Evolutionary conservation across 2,329 filamentous ascomycete genomes (phyloP).

Genomic region (Xylaria sp.): DNA sequence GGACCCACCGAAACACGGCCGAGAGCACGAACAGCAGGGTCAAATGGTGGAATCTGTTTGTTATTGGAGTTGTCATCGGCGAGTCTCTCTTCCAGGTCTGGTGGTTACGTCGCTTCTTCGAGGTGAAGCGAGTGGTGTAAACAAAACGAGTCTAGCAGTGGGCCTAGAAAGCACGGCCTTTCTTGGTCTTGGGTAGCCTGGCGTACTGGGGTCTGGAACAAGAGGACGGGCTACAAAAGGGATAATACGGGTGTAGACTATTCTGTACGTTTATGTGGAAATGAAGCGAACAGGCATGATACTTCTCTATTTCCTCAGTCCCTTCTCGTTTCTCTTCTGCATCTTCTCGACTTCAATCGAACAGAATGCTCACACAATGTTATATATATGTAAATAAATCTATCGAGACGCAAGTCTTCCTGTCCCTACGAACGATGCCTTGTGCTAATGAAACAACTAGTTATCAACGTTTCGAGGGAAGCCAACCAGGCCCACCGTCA

Average conservation of each 20-base stretch:
- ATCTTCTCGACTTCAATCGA: not conserved
- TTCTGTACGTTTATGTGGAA: slow-evolving; percentile 41
- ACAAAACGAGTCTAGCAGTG: slow-evolving; percentile 11
- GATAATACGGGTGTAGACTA: slow-evolving; percentile 28
- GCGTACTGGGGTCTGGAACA: slow-evolving; percentile 42
- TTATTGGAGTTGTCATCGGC: slow-evolving; percentile 86
- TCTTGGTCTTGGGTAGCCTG: slow-evolving; percentile 41
- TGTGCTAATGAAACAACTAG: slow-evolving; percentile 9
- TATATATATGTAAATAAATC: not conserved
- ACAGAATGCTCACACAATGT: not conserved
- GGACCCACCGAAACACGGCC: slow-evolving; percentile 96
- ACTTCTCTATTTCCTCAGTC: not conserved
- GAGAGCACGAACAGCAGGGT: slow-evolving; percentile 97
- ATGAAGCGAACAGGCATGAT: slow-evolving; percentile 38
- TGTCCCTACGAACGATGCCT: not conserved
- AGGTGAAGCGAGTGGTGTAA: slow-evolving; percentile 78
- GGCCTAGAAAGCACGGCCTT: slow-evolving; percentile 16
- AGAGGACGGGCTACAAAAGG: slow-evolving; percentile 38
- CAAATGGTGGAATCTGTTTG: slow-evolving; percentile 99
- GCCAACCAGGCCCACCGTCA: slow-evolving; percentile 40
- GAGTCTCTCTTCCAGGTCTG: slow-evolving; percentile 98
- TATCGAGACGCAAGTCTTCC: not conserved
- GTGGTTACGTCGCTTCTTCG: slow-evolving; percentile 99
- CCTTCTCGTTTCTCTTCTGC: not conserved
- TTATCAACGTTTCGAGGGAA: slow-evolving; percentile 38